A percentile compares a stretch with the other conserved stretches of the same genome.
Conservation (phyloP, 1,284 basidiomycete genomes). For the Coniferiporia sulphurascens region DNA sequence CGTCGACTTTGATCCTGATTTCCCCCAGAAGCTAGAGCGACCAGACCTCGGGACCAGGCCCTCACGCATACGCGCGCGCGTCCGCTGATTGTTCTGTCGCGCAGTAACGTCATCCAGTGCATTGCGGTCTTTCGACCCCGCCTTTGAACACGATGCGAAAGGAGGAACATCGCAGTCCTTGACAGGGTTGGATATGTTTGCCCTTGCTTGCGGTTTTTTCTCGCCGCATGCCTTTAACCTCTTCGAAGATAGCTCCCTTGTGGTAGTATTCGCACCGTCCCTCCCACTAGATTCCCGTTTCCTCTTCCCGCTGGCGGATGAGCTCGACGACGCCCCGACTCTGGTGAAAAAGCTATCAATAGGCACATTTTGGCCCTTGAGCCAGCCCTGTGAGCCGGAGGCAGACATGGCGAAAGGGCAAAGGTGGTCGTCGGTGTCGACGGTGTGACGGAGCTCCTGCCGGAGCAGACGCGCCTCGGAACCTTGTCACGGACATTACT, state of each 20-base stretch:
- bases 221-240: background rate
- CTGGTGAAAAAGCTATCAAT: background rate
- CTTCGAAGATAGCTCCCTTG: background rate
- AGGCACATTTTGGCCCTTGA: background rate
- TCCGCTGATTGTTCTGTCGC: slow-evolving; percentile 1
- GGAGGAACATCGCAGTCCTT: background rate
- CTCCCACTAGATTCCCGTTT: background rate
- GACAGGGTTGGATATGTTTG: background rate
- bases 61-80: background rate
- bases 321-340: background rate
- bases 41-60: background rate
- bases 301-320: background rate
- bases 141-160: background rate
- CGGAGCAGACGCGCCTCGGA: too few relatives aligned
- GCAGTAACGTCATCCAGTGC: slow-evolving; percentile 6
- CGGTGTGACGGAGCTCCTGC: too few relatives aligned
- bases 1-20: background rate
- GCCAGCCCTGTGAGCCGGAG: background rate
- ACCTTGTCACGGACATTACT: too few relatives aligned
- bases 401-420: background rate
- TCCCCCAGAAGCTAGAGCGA: background rate
- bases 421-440: too few relatives aligned
- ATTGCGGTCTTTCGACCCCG: background rate
- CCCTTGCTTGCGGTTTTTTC: background rate
- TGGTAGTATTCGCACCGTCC: background rate